These are phyloP conservation scores for Trypanosoma lewisi DNA, from an alignment of 208 protist species.

Conservation along the genomic window DNA sequence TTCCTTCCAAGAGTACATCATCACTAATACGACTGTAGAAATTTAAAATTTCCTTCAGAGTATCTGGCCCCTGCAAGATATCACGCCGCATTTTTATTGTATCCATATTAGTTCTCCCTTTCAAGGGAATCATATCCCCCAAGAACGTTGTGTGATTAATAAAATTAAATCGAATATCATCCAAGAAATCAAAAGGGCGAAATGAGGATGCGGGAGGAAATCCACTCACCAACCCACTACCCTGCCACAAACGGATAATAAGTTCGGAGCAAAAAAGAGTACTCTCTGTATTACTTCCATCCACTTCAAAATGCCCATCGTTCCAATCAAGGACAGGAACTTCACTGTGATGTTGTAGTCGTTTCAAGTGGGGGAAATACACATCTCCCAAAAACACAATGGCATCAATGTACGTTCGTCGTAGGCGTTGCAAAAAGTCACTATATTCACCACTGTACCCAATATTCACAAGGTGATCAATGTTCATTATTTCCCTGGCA, in stretches of 20 bases:
- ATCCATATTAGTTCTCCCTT: constrained; percentile 14
- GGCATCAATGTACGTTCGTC: constrained; percentile 37
- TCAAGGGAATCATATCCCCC: constrained; percentile 39
- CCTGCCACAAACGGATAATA: constrained; percentile 72
- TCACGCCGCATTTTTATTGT: not conserved
- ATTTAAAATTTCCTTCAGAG: constrained; percentile 28
- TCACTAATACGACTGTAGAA: constrained; percentile 34
- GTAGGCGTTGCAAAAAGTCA: constrained; percentile 18
- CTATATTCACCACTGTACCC: constrained; percentile 1
- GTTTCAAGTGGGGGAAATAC: constrained; percentile 70
- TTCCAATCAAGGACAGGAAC: constrained; percentile 28
- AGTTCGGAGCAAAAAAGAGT: constrained; percentile 79
- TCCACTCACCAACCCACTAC: constrained; percentile 45
- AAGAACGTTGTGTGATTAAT: constrained; percentile 22
- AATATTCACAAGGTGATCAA: constrained; percentile 30
- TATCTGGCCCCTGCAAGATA: not conserved
- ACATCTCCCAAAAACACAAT: constrained; percentile 40
- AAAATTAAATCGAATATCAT: constrained; percentile 76
- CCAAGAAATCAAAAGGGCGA: constrained; percentile 77
- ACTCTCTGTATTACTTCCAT: constrained; percentile 54
- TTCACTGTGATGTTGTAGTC: not conserved
- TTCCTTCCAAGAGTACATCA: constrained; percentile 18
- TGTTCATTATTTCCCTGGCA: constrained; percentile 34
- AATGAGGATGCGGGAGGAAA: constrained; percentile 78
- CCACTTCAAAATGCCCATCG: constrained; percentile 46